A percentile compares a stretch with the other conserved stretches of the same genome.
Conservation (phyloP, 2,329 filamentous ascomycete species). For the Trichoderma arundinaceum region DNA sequence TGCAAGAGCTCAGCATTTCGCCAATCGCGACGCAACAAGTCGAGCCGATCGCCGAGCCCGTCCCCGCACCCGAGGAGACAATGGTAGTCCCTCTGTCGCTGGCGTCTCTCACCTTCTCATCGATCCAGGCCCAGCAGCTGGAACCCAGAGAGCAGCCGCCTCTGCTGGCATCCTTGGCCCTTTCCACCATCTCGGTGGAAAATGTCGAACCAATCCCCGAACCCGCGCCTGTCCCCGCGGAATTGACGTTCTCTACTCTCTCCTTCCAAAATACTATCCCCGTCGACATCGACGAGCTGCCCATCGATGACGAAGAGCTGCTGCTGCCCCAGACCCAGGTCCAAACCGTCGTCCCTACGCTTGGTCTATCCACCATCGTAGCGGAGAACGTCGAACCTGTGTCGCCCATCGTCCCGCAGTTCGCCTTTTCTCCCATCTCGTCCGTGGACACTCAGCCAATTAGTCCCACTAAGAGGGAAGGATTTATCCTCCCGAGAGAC, state of each 20-base stretch:
- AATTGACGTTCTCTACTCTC: slow-evolving; percentile 42
- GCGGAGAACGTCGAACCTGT: slow-evolving; percentile 44
- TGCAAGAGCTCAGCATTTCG: slow-evolving; percentile 36
- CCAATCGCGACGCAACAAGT: slow-evolving; percentile 44
- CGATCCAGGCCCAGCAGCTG: slow-evolving; percentile 39
- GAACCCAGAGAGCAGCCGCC: slow-evolving; percentile 39
- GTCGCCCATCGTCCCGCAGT: slow-evolving; percentile 39
- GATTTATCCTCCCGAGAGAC: slow-evolving; percentile 61
- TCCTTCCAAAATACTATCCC: slow-evolving; percentile 46
- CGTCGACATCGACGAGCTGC: slow-evolving; percentile 34
- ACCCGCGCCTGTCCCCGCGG: slow-evolving; percentile 35
- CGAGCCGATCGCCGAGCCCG: slow-evolving; percentile 41
- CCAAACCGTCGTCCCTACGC: background rate
- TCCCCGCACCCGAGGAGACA: slow-evolving; percentile 34
- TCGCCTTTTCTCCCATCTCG: slow-evolving; percentile 54
- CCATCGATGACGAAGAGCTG: slow-evolving; percentile 24
- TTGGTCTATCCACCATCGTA: slow-evolving; percentile 48
- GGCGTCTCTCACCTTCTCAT: slow-evolving; percentile 31
- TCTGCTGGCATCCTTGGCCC: slow-evolving; percentile 37
- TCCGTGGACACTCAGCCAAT: slow-evolving; percentile 55
- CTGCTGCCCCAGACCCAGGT: background rate
- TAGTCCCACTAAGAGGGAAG: slow-evolving; percentile 58
- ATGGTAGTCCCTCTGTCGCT: slow-evolving; percentile 34
- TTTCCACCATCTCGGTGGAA: slow-evolving; percentile 43
- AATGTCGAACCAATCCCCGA: slow-evolving; percentile 47